phyloP scores from a whole-genome alignment of 2,329 filamentous ascomycete genomes.

The Juglanconis oblonga region DNA sequence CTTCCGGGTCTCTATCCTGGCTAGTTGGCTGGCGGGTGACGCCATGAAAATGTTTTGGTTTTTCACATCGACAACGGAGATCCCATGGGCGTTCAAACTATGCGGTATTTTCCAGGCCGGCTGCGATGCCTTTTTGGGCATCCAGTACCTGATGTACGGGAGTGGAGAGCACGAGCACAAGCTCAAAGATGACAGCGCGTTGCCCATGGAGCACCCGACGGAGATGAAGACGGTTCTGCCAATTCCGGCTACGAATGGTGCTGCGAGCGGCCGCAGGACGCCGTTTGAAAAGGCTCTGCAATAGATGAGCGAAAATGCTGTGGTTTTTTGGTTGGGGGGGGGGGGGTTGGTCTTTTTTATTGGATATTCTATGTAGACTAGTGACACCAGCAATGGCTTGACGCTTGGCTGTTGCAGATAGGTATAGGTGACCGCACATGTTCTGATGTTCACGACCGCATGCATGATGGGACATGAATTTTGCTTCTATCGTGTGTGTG shows the following conservation, averaged over 20 bases:
- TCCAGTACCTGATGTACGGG: conserved; percentile 72
- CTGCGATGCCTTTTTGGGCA: conserved; percentile 71
- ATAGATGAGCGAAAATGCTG: neutral
- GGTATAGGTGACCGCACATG: neutral
- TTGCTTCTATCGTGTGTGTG: neutral
- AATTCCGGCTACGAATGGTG: neutral
- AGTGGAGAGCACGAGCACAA: conserved; percentile 38
- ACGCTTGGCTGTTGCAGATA: neutral
- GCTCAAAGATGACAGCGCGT: conserved; percentile 29
- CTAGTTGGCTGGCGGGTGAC: conserved; percentile 77
- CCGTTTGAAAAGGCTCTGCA: conserved; percentile 17
- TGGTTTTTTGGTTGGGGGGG: neutral
- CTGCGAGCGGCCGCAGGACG: conserved; percentile 18
- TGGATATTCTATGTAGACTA: neutral
- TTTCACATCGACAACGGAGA: conserved; percentile 66
- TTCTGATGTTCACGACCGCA: neutral
- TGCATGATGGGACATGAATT: neutral
- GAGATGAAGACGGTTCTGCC: conserved; percentile 20
- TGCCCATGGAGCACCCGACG: neutral
- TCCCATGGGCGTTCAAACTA: conserved; percentile 77
- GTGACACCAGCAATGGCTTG: neutral
- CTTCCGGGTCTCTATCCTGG: conserved; percentile 72
- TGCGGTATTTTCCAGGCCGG: conserved; percentile 78
- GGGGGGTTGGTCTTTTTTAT: neutral
- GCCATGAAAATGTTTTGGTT: conserved; percentile 88